A percentile compares a stretch with the other conserved stretches of the same genome.
Conservation (phyloP, 1,284 basidiomycete species). For the Flammula alnicola region DNA sequence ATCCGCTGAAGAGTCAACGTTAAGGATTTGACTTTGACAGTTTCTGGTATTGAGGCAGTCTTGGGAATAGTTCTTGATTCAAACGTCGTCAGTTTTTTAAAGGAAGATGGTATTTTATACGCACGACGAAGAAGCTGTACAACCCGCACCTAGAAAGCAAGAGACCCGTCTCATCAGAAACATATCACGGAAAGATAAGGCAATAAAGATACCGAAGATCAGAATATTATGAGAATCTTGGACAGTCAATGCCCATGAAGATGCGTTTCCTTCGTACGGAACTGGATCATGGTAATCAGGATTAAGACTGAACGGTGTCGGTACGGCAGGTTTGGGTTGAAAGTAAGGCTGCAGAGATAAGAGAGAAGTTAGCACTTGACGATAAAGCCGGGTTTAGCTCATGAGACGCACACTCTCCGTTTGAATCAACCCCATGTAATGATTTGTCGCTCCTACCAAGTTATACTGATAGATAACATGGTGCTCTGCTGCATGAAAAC, state of each 20-base stretch:
- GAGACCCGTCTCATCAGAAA: constrained; percentile 2
- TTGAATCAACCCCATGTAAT: constrained; percentile 74
- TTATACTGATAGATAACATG: constrained; percentile 70
- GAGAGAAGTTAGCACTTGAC: constrained; percentile 25
- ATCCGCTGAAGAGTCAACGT: constrained; percentile 62
- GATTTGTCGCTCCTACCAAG: constrained; percentile 60
- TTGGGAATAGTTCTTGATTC: constrained; percentile 60
- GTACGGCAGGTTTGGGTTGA: constrained; percentile 63
- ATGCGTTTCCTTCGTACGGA: constrained; percentile 38
- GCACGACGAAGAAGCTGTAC: constrained; percentile 68
- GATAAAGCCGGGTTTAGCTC: constrained; percentile 33
- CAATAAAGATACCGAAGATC: constrained; percentile 53
- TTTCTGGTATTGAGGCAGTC: constrained; percentile 48
- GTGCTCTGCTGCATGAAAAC: constrained; percentile 48
- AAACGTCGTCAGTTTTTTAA: neutral
- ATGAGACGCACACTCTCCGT: constrained; percentile 47
- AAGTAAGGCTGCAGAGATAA: constrained; percentile 59
- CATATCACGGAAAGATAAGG: neutral
- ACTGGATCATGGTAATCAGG: constrained; percentile 59
- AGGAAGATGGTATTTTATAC: constrained; percentile 10
- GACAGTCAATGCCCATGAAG: constrained; percentile 61
- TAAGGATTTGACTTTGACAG: constrained; percentile 67
- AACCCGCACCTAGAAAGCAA: constrained; percentile 57
- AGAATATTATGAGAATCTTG: constrained; percentile 61
- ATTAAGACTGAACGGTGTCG: constrained; percentile 58